phyloP scores from a whole-genome alignment of 2,329 filamentous ascomycete species.

The Fusarium sp. region DNA sequence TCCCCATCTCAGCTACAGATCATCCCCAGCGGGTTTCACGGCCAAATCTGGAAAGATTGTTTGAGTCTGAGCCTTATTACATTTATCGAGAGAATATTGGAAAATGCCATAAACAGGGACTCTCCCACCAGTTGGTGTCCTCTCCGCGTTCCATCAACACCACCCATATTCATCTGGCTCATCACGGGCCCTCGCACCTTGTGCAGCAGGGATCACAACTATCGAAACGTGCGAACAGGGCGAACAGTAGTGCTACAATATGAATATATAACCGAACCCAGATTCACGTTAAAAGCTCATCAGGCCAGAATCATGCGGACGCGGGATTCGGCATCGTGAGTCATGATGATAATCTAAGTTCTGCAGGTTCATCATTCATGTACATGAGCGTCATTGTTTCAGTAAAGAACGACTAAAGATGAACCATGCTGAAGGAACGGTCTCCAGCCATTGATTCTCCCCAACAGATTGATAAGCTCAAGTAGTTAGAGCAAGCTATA shows the following conservation, averaged over 20 bases:
- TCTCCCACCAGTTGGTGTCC: too few species aligned
- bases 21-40: background rate
- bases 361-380: background rate
- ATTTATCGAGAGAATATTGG: background rate
- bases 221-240: too few species aligned
- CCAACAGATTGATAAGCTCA: background rate
- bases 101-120: background rate
- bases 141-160: background rate
- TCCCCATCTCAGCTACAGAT: background rate
- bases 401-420: accelerated
- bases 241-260: accelerated
- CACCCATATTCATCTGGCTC: background rate
- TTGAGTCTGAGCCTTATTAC: background rate
- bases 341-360: background rate
- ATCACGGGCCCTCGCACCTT: background rate
- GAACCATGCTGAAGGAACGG: background rate
- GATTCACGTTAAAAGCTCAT: background rate
- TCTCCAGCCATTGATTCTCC: background rate
- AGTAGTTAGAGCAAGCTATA: background rate
- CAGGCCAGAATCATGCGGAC: background rate
- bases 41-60: background rate
- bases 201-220: background rate
- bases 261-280: background rate
- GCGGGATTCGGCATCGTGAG: too few species aligned
- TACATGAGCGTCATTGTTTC: background rate